phyloP scores from a whole-genome alignment of 106 monocot species.

The Hemerocallis citrina region DNA sequence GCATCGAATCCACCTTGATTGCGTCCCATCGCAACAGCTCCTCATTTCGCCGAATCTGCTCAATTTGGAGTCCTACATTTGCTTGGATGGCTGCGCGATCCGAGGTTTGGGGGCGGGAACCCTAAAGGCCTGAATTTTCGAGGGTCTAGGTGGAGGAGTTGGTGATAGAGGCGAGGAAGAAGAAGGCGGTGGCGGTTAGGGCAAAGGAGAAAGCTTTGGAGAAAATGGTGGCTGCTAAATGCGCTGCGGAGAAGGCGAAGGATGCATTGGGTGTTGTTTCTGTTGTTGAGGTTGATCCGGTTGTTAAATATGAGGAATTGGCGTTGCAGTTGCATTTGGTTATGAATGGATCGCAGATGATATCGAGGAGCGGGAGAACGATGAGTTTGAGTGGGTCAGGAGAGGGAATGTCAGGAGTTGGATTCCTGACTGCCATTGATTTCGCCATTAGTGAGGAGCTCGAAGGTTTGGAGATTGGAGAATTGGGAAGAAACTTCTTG shows the following conservation, averaged over 20 bases:
- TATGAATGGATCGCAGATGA: constrained; percentile 61
- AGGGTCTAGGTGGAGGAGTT: constrained; percentile 8
- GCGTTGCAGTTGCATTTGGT: constrained; percentile 44
- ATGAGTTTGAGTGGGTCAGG: background rate
- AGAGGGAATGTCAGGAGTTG: no score
- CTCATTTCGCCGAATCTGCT: constrained; percentile 9
- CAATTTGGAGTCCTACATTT: constrained; percentile 27
- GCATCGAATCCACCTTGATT: constrained; percentile 45
- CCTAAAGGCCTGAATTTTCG: background rate
- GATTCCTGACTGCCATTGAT: no score
- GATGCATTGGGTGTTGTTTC: background rate
- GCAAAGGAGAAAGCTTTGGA: constrained; percentile 24
- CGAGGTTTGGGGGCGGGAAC: background rate
- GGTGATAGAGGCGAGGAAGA: constrained; percentile 16
- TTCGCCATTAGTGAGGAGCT: no score
- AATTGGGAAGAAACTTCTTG: no score
- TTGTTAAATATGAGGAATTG: constrained; percentile 33
- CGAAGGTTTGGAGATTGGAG: no score
- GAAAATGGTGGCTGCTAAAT: constrained; percentile 18
- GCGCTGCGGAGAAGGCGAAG: constrained; percentile 15
- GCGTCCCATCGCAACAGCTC: constrained; percentile 41
- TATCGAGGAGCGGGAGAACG: constrained; percentile 14
- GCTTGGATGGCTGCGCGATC: constrained; percentile 56
- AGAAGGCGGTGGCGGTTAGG: constrained; percentile 2
- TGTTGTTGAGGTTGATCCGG: background rate